A percentile compares a stretch with the other conserved stretches of the same genome.
Conservation (phyloP, 441 rosid genomes). For the Omphalea diandra region DNA sequence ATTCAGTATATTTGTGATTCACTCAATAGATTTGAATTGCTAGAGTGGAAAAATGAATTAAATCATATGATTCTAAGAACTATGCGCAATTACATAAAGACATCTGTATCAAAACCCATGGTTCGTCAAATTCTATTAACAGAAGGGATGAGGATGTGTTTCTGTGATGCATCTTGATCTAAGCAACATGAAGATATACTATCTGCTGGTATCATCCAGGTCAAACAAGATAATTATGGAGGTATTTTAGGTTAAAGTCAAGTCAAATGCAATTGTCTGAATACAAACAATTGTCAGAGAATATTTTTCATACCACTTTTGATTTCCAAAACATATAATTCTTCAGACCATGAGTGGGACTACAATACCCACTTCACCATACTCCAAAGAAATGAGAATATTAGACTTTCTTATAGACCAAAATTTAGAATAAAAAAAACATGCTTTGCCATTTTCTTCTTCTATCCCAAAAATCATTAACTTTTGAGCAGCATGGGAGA, state of each 20-base stretch:
- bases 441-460: not conserved
- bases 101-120: not conserved
- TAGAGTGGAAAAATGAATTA: too few relatives aligned
- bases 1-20: too few relatives aligned
- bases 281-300: not conserved
- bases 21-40: too few relatives aligned
- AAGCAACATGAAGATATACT: not conserved
- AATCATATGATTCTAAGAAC: too few relatives aligned
- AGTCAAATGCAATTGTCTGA: not conserved
- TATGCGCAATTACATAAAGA: too few relatives aligned
- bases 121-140: conserved; percentile 6
- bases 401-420: not conserved
- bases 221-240: not conserved
- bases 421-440: too few relatives aligned
- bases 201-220: not conserved
- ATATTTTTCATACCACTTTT: not conserved
- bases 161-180: not conserved
- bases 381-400: not conserved
- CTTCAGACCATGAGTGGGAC: not conserved
- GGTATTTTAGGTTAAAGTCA: not conserved
- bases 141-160: not conserved
- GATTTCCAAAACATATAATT: not conserved
- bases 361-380: not conserved
- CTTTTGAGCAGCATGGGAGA: not conserved
- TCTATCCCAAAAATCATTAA: not conserved